Conservation (phyloP, 805 yeast species). For the Torulaspora delbrueckii region DNA sequence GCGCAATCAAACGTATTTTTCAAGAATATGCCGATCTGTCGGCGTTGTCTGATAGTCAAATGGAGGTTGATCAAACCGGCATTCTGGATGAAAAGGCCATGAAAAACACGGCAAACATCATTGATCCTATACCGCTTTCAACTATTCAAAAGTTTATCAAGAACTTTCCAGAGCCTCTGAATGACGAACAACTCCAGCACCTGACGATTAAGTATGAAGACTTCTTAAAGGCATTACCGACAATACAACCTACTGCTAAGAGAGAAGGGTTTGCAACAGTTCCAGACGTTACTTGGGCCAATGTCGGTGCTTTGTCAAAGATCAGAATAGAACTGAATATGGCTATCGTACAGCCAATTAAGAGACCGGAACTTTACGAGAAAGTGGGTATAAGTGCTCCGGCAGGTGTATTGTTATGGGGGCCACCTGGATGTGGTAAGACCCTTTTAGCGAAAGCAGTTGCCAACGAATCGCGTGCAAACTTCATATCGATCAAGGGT, state of each 20-base stretch:
- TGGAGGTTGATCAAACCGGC: slow-evolving; percentile 15
- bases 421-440: slow-evolving; percentile 99
- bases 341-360: slow-evolving; percentile 97
- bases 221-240: slow-evolving; percentile 79
- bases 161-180: slow-evolving; percentile 74
- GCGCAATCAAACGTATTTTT: slow-evolving; percentile 89
- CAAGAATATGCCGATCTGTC: slow-evolving; percentile 39
- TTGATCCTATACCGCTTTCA: slow-evolving; percentile 42
- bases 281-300: slow-evolving; percentile 94
- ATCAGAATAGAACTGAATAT: slow-evolving; percentile 87
- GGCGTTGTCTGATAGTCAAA: slow-evolving; percentile 7
- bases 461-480: slow-evolving; percentile 94
- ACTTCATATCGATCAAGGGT: slow-evolving; percentile 92
- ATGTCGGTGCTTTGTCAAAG: slow-evolving; percentile 81
- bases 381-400: slow-evolving; percentile 95
- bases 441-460: slow-evolving; percentile 95
- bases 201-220: slow-evolving; percentile 74
- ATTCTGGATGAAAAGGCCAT: slow-evolving; percentile 17
- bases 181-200: slow-evolving; percentile 68
- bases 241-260: slow-evolving; percentile 94
- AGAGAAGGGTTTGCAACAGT: slow-evolving; percentile 98
- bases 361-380: slow-evolving; percentile 81
- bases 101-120: slow-evolving; percentile 34
- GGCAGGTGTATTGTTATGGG: slow-evolving; percentile 96
- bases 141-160: slow-evolving; percentile 68